Evolutionary conservation across 2,329 filamentous ascomycete genomes (phyloP).

Genomic region (Graphium sp.): DNA sequence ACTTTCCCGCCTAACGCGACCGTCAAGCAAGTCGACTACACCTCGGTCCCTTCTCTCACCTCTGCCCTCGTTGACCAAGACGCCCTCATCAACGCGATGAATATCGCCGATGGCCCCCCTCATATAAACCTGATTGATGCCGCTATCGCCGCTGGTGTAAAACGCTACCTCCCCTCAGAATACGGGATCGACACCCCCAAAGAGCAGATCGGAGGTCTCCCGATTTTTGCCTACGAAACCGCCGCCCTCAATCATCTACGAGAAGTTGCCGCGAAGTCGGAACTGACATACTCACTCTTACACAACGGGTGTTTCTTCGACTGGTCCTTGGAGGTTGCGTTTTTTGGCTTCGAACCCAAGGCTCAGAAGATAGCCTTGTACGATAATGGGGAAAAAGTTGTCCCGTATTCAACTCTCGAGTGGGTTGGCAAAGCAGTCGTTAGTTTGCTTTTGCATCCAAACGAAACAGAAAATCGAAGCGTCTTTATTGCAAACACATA

Average conservation of each 20-base stretch:
- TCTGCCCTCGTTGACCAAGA: conserved; percentile 37
- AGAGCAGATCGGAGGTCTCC: conserved; percentile 20
- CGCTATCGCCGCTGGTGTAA: conserved; percentile 39
- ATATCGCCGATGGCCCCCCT: conserved; percentile 18
- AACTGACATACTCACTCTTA: conserved; percentile 30
- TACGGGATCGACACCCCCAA: conserved; percentile 23
- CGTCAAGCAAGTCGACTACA: conserved; percentile 28
- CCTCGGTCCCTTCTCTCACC: conserved; percentile 27
- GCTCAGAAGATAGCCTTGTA: conserved; percentile 22
- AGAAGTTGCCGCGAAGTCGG: conserved; percentile 18
- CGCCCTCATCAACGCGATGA: conserved; percentile 26
- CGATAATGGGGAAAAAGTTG: conserved; percentile 29
- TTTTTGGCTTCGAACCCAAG: conserved; percentile 26
- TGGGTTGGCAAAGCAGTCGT: conserved; percentile 29
- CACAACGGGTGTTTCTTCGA: conserved; percentile 27
- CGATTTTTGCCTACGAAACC: conserved; percentile 34
- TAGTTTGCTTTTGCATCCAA: conserved; percentile 26
- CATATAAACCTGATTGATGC: conserved; percentile 34
- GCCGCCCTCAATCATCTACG: conserved; percentile 19
- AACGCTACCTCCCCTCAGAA: conserved; percentile 45
- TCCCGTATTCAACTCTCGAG: conserved; percentile 28
- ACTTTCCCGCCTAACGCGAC: conserved; percentile 17
- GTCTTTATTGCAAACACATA: conserved; percentile 26
- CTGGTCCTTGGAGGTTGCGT: conserved; percentile 27
- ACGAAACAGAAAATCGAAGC: conserved; percentile 33